Conservation (phyloP, 1,284 basidiomycete genomes). For the Puccinia sorghi region DNA sequence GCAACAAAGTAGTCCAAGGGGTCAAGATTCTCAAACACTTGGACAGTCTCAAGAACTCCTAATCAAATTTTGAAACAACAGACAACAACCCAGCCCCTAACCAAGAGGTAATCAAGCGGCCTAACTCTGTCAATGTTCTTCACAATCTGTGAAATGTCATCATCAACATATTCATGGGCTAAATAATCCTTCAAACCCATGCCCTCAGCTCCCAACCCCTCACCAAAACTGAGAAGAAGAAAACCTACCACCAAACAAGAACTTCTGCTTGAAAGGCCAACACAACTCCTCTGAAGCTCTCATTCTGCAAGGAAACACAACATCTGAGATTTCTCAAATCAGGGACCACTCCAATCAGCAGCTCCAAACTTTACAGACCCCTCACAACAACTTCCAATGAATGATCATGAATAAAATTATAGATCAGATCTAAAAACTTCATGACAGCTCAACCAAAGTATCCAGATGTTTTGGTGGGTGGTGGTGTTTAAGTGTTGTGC, state of each 20-base stretch:
- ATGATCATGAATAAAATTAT: too few species aligned
- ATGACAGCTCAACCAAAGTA: too few species aligned
- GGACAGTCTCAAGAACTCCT: neutral
- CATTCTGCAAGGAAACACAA: too few species aligned
- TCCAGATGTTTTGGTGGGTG: too few species aligned
- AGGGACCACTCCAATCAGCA: too few species aligned
- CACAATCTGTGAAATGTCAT: neutral
- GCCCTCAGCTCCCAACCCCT: neutral
- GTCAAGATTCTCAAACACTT: neutral
- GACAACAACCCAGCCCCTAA: neutral
- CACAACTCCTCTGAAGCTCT: too few species aligned
- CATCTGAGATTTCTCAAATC: too few species aligned
- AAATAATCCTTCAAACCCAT: neutral
- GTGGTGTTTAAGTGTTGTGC: too few species aligned
- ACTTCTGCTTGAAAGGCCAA: too few species aligned
- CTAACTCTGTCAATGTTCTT: neutral
- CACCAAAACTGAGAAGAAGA: neutral
- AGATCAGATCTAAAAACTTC: too few species aligned
- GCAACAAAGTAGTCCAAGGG: neutral
- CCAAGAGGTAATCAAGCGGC: neutral
- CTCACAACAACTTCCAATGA: too few species aligned
- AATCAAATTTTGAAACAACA: neutral
- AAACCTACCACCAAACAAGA: neutral
- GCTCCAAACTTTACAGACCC: too few species aligned
- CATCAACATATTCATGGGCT: slow-evolving; percentile 5